Percentiles rank a stretch among this genome's conserved stretches.
phyloP scores from a whole-genome alignment of 495 filamentous ascomycete species.

The Lasiosphaeria hispida region DNA sequence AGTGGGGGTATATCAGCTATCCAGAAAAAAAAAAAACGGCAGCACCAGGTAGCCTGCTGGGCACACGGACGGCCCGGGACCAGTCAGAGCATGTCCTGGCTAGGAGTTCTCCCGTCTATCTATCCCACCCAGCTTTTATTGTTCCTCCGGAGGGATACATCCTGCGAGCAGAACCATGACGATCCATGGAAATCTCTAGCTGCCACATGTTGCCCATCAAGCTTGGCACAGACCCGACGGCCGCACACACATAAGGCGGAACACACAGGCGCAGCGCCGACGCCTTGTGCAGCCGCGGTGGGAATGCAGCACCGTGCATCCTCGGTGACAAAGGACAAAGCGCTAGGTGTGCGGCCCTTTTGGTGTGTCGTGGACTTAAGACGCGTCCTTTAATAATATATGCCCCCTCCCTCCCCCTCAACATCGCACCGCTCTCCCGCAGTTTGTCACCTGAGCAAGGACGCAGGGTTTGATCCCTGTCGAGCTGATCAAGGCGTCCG shows the following conservation, averaged over 20 bases:
- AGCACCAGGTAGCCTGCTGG: slow-evolving; percentile 1
- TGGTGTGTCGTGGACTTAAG: slow-evolving; percentile 14
- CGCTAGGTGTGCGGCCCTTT: slow-evolving; percentile 13
- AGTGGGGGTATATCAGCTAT: slow-evolving; percentile 13
- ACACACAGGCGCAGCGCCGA: slow-evolving; percentile 5
- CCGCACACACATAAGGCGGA: slow-evolving; percentile 1
- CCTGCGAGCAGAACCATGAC: background rate
- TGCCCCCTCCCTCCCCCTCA: slow-evolving; percentile 12
- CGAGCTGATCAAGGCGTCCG: slow-evolving; percentile 22
- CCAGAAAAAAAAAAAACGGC: background rate
- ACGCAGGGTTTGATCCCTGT: slow-evolving; percentile 22
- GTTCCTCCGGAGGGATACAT: slow-evolving; percentile 6
- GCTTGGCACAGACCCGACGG: slow-evolving; percentile 11
- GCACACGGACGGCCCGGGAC: slow-evolving; percentile 10
- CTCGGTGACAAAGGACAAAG: slow-evolving; percentile 11
- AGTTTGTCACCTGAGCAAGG: slow-evolving; percentile 28
- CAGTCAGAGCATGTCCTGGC: slow-evolving; percentile 1
- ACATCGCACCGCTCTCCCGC: slow-evolving; percentile 19
- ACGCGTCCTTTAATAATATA: slow-evolving; percentile 21
- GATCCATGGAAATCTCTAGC: slow-evolving; percentile 5
- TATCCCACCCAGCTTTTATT: background rate
- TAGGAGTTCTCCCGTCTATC: slow-evolving; percentile 1
- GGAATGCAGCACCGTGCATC: slow-evolving; percentile 11
- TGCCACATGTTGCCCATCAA: background rate
- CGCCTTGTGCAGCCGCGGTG: slow-evolving; percentile 1